Evolutionary conservation across 2,329 filamentous ascomycete species (phyloP).

Genomic region (Penicillium digitatum): DNA sequence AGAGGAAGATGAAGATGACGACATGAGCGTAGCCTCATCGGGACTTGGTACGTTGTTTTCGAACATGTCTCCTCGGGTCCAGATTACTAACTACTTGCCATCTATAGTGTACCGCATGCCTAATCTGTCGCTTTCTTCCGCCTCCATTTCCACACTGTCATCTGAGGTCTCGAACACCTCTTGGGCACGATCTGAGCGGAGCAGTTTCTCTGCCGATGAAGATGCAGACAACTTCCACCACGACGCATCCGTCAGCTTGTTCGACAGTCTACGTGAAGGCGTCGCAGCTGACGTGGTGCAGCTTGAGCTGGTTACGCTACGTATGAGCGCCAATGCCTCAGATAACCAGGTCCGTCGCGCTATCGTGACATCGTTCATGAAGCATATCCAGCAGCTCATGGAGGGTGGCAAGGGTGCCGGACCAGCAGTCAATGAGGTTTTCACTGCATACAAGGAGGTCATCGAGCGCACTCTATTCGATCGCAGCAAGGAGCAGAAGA

Average conservation of each 20-base stretch:
- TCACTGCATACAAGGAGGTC: slow-evolving; percentile 61
- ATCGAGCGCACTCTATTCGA: slow-evolving; percentile 59
- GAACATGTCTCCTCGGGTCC: not conserved
- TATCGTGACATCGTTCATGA: slow-evolving; percentile 79
- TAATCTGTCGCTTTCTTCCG: slow-evolving; percentile 44
- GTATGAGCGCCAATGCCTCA: slow-evolving; percentile 84
- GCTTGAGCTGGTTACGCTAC: slow-evolving; percentile 88
- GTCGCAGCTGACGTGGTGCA: slow-evolving; percentile 77
- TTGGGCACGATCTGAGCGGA: slow-evolving; percentile 67
- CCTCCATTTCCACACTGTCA: slow-evolving; percentile 62
- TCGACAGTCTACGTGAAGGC: slow-evolving; percentile 74
- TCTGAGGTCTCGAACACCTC: slow-evolving; percentile 56
- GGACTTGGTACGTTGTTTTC: slow-evolving; percentile 31
- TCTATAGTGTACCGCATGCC: slow-evolving; percentile 50
- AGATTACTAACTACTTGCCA: slow-evolving; percentile 9
- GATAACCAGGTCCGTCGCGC: slow-evolving; percentile 84
- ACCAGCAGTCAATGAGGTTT: slow-evolving; percentile 61
- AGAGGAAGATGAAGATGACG: slow-evolving; percentile 58
- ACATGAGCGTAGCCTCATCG: slow-evolving; percentile 56
- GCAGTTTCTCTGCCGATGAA: slow-evolving; percentile 63
- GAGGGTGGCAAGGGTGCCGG: slow-evolving; percentile 55
- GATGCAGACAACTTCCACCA: slow-evolving; percentile 68
- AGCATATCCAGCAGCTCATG: slow-evolving; percentile 69
- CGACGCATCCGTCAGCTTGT: slow-evolving; percentile 80
- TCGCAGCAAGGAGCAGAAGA: slow-evolving; percentile 48